Conservation (phyloP, 2,329 filamentous ascomycete species). For the Clarireedia monteithiana region DNA sequence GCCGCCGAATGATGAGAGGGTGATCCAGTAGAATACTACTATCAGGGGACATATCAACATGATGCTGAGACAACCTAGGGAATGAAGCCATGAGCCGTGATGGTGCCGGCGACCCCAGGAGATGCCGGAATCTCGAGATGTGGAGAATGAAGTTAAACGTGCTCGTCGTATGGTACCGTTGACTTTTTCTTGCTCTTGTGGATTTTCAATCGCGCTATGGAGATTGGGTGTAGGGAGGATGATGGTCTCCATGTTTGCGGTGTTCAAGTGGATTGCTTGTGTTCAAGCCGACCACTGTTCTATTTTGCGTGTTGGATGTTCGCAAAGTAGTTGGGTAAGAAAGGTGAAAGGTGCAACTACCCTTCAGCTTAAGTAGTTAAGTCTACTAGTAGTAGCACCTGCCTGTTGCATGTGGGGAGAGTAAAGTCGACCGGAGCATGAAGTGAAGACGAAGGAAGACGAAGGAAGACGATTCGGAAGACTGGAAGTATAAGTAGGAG, state of each 20-base stretch:
- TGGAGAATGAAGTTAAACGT: constrained; percentile 11
- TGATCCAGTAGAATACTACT: constrained; percentile 21
- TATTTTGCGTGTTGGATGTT: neutral
- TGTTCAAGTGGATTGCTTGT: neutral
- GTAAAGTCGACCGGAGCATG: too few species aligned
- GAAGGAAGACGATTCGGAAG: neutral
- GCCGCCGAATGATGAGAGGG: constrained; percentile 17
- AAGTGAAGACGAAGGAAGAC: neutral
- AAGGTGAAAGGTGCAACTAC: neutral
- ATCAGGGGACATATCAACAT: constrained; percentile 19
- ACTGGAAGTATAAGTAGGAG: neutral
- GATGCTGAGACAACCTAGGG: constrained; percentile 18
- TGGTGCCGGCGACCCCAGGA: constrained; percentile 22
- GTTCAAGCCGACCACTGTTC: neutral
- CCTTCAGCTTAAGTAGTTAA: too few species aligned
- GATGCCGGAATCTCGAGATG: constrained; percentile 13
- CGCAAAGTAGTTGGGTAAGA: neutral
- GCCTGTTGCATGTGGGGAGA: too few species aligned
- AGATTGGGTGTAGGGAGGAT: constrained; percentile 12
- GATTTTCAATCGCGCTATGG: constrained; percentile 4
- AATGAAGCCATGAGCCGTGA: constrained; percentile 23
- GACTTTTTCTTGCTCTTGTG: constrained; percentile 2
- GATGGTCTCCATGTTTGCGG: constrained; percentile 10
- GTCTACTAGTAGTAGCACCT: too few species aligned
- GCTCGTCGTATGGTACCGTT: neutral